Evolutionary conservation across 495 filamentous ascomycete species (phyloP).

Genomic region (Trichoderma virens): DNA sequence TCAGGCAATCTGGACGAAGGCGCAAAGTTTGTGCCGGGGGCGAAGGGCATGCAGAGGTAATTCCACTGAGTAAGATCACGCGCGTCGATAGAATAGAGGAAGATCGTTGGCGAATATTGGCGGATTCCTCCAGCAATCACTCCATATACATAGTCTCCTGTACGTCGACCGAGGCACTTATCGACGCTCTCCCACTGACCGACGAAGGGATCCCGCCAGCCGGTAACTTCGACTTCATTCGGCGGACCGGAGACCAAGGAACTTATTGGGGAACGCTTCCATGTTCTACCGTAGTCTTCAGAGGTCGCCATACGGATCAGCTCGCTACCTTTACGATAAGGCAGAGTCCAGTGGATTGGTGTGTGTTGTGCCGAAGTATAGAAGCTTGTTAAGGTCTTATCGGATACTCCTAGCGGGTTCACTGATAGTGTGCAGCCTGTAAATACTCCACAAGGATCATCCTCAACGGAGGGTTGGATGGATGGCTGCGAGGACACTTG

Average conservation of each 20-base stretch:
- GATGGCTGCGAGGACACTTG: background rate
- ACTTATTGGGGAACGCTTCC: background rate
- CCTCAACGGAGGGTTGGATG: background rate
- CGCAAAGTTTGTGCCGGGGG: background rate
- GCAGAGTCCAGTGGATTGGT: background rate
- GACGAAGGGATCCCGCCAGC: background rate
- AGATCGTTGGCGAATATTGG: background rate
- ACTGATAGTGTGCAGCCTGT: background rate
- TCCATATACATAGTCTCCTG: background rate
- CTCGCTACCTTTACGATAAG: background rate
- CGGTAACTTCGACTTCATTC: background rate
- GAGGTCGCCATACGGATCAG: background rate
- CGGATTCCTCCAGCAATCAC: background rate
- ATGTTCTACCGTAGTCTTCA: background rate
- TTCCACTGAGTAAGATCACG: background rate
- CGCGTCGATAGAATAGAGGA: background rate
- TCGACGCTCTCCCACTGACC: background rate
- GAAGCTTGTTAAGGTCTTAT: background rate
- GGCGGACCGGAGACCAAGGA: background rate
- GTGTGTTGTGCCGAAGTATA: background rate
- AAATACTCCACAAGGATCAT: background rate
- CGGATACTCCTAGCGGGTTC: background rate
- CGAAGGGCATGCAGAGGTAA: background rate
- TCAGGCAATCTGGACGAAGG: background rate
- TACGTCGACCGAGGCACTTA: background rate